phyloP scores from a whole-genome alignment of 192 early-diverging fungal species.

The Backusella mclennaniae region DNA sequence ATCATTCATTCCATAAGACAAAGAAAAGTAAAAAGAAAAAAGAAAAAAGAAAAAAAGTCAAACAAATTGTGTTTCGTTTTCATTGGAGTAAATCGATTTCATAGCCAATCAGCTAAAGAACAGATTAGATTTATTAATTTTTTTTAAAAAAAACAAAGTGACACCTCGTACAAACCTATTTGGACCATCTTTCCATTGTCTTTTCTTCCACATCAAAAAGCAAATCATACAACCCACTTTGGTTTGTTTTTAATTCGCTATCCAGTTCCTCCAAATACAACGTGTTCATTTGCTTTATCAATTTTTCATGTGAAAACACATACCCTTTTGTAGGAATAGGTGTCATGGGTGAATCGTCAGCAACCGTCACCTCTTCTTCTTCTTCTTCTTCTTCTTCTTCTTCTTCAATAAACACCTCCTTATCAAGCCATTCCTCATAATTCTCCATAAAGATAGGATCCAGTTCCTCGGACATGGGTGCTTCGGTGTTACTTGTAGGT shows the following conservation, averaged over 20 bases:
- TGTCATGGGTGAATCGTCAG: not conserved
- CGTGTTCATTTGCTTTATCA: conserved; percentile 3
- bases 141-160: not conserved
- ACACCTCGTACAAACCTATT: not conserved
- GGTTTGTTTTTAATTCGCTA: not conserved
- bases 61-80: not conserved
- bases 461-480: conserved; percentile 30
- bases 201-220: conserved; percentile 6
- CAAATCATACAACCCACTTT: not conserved
- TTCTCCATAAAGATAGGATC: conserved; percentile 63
- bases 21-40: not conserved
- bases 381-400: not conserved
- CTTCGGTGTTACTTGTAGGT: not conserved
- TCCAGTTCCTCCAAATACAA: not conserved
- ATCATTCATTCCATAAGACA: too few species aligned
- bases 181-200: conserved; percentile 9
- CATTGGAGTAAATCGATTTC: not conserved
- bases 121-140: not conserved
- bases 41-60: not conserved
- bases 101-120: not conserved
- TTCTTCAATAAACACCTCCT: conserved; percentile 40
- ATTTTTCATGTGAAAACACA: not conserved
- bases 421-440: conserved; percentile 68
- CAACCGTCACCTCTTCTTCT: not conserved
- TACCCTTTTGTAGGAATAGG: not conserved